These are phyloP conservation scores for Trichoderma erinaceum DNA, from an alignment of 495 filamentous ascomycete species.

Conservation along the genomic window DNA sequence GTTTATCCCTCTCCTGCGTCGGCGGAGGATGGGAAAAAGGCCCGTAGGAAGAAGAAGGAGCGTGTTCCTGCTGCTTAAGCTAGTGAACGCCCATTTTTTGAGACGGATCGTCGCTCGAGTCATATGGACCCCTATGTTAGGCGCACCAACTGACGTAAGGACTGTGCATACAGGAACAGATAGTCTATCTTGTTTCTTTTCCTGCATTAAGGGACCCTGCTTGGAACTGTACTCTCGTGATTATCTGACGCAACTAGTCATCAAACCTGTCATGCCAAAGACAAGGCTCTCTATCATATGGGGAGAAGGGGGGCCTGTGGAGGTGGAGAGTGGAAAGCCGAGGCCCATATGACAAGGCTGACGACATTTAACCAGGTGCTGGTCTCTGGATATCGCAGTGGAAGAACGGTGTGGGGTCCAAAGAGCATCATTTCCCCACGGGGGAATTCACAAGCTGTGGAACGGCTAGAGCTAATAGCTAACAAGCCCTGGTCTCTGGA, in stretches of 20 bases:
- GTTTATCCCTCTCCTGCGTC: too few relatives aligned
- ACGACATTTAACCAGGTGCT: neutral
- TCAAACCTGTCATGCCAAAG: neutral
- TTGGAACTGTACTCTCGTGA: too few relatives aligned
- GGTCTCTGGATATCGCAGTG: neutral
- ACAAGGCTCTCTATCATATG: neutral
- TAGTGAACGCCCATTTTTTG: neutral
- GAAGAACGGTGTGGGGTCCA: too few relatives aligned
- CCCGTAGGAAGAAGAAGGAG: too few relatives aligned
- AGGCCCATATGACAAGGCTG: neutral
- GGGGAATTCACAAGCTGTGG: neutral
- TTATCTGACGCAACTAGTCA: too few relatives aligned
- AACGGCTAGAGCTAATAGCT: too few relatives aligned
- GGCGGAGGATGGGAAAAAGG: too few relatives aligned
- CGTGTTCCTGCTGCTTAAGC: too few relatives aligned
- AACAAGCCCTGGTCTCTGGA: too few relatives aligned
- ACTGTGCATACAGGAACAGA: too few relatives aligned
- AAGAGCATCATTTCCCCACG: neutral
- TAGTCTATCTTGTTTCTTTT: too few relatives aligned
- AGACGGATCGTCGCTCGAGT: conserved; percentile 7
- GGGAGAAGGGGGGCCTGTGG: neutral
- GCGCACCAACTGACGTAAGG: conserved; percentile 1
- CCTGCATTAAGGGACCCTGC: too few relatives aligned
- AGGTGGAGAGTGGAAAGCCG: neutral
- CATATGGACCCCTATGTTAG: conserved; percentile 3